phyloP scores from a whole-genome alignment of 2,329 filamentous ascomycete species.

The Ambrosiella cleistominuta region DNA sequence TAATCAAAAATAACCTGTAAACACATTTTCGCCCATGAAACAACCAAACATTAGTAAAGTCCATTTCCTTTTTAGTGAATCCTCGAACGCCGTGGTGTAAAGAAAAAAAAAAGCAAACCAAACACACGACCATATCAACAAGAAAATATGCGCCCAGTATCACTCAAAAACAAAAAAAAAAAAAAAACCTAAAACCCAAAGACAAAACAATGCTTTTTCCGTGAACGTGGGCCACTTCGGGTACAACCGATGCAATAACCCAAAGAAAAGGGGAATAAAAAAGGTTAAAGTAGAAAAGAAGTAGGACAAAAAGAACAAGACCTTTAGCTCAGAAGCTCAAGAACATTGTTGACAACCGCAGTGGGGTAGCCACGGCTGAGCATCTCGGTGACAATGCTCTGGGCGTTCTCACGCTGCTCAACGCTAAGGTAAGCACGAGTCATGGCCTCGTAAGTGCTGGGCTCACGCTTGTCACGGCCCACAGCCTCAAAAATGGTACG shows the following conservation, averaged over 20 bases:
- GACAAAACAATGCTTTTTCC: slow-evolving; percentile 2
- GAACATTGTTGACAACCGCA: slow-evolving; percentile 83
- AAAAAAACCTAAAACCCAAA: background rate
- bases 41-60: slow-evolving; percentile 8
- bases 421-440: slow-evolving; percentile 77
- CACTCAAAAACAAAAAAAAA: background rate
- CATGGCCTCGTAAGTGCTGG: slow-evolving; percentile 98
- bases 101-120: background rate
- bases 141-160: background rate
- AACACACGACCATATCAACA: background rate
- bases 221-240: background rate
- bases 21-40: slow-evolving; percentile 2
- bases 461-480: slow-evolving; percentile 63
- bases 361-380: slow-evolving; percentile 74
- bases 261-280: background rate
- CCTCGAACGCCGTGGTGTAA: slow-evolving; percentile 10
- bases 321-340: slow-evolving; percentile 50
- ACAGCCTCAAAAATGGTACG: slow-evolving; percentile 66
- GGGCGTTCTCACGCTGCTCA: slow-evolving; percentile 60
- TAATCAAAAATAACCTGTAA: background rate
- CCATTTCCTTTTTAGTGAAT: slow-evolving; percentile 10
- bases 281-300: background rate
- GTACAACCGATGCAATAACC: background rate
- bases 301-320: background rate
- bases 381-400: slow-evolving; percentile 75